Evolutionary conservation across 306 rosid genomes (phyloP), one percentile per base, ranked within the genome.

Genomic region (Echinosophora koreensis): DNA sequence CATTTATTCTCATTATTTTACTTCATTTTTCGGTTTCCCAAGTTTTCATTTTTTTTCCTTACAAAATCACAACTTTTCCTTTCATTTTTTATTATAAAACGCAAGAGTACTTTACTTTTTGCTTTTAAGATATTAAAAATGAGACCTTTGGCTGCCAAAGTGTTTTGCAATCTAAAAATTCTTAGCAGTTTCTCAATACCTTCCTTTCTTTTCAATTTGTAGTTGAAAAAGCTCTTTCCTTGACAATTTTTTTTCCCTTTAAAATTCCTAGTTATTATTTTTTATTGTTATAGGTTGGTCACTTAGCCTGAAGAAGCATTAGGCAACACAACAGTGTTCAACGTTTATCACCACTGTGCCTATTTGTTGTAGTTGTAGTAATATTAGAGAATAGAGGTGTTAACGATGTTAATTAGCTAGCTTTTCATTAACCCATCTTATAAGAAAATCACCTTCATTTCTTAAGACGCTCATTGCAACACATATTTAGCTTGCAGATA

Each of bases 401-500:
- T 9, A 18, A 12, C 5, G 7, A 12, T 44, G 14, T 11, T 30
- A 59, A 34, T 30, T 30, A 30, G 32, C 63, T 57, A 8, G 34
- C 5, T 12, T 11, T 59, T 12, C 5, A 30, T 12, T 30, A 30
- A 11, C 41, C 39, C 16, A 59, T 59, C 14, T 59, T 5, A 30
- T 30, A 7, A 28, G n/a, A 59, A 59, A 59, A 34, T 2, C 5
- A 10, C 3, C 41, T 59, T 12, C 9, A 13, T 55, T 52, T 52
- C 58, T n/a, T 35, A 61, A 13, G 22, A 61, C 47, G 39, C 61
- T 74, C 44, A 69, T 44, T 14, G 6, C 22, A 13, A 13, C 74
- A 9, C 13, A n/a, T 51, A 78, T 61, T 18, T 68, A 83, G 64
- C 66, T 71, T 52, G 76, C 72, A 69, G 54, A 47, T 37, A 37